Percentiles rank a stretch among this genome's conserved stretches.
Evolutionary conservation across 805 yeast species (phyloP).

Genomic region (Teunomyces atbi): DNA sequence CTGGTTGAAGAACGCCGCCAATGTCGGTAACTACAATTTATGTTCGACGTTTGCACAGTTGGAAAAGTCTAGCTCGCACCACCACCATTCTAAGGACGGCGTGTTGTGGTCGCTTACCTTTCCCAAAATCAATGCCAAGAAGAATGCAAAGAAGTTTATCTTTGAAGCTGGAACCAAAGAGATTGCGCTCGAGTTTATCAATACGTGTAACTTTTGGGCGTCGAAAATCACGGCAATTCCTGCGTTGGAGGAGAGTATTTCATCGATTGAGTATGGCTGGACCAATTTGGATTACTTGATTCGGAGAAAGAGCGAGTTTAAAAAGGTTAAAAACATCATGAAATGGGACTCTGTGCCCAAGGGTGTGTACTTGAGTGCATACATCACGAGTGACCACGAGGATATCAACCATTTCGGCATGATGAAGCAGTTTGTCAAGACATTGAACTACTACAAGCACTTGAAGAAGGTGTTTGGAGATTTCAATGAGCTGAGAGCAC

Average conservation of each 20-base stretch:
- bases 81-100: conserved; percentile 2
- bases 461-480: conserved; percentile 34
- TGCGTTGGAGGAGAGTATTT: conserved; percentile 59
- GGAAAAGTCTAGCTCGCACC: conserved; percentile 18
- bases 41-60: conserved; percentile 51
- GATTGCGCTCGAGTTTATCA: conserved; percentile 66
- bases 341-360: conserved; percentile 44
- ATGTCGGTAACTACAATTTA: conserved; percentile 51
- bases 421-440: conserved; percentile 44
- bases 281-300: conserved; percentile 37
- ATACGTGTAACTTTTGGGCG: conserved; percentile 89
- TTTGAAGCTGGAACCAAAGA: conserved; percentile 68
- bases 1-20: conserved; percentile 64
- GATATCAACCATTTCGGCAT: conserved; percentile 34
- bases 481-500: conserved; percentile 28
- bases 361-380: conserved; percentile 41
- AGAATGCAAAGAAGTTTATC: conserved; percentile 42
- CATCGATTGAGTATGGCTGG: conserved; percentile 88
- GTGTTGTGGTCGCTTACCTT: conserved; percentile 54
- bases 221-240: conserved; percentile 82
- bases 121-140: conserved; percentile 40
- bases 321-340: conserved; percentile 30
- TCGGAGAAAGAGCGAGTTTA: conserved; percentile 26
- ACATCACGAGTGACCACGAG: conserved; percentile 19
- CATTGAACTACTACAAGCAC: conserved; percentile 40